Conservation (phyloP, 768 basidiomycete genomes). For the Tricholoma sp. region DNA sequence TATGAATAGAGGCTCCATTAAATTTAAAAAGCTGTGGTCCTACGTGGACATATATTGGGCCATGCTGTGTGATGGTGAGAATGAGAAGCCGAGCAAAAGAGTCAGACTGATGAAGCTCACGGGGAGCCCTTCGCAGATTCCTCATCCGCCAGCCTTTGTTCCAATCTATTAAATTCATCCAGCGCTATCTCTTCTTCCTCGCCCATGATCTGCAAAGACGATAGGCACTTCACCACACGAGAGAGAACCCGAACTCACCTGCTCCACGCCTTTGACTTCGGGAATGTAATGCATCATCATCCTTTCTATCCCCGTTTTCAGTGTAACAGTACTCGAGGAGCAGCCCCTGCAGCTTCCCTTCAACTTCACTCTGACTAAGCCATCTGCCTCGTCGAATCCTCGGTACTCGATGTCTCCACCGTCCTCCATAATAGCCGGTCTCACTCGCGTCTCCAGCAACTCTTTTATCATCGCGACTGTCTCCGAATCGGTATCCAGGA, state of each 20-base stretch:
- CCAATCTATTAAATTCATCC: slow-evolving; percentile 86
- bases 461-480: slow-evolving; percentile 99
- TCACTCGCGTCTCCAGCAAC: slow-evolving; percentile 86
- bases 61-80: slow-evolving; percentile 45
- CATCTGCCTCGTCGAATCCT: slow-evolving; percentile 77
- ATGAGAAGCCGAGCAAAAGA: neutral
- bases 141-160: slow-evolving; percentile 50
- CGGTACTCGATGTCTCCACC: slow-evolving; percentile 97
- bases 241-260: slow-evolving; percentile 42
- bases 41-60: slow-evolving; percentile 80
- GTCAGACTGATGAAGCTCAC: slow-evolving; percentile 32
- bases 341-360: slow-evolving; percentile 98
- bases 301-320: slow-evolving; percentile 95
- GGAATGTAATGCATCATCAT: slow-evolving; percentile 99
- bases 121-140: slow-evolving; percentile 44
- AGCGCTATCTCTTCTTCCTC: slow-evolving; percentile 85
- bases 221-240: slow-evolving; percentile 4
- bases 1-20: too few relatives aligned
- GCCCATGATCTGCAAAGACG: slow-evolving; percentile 65
- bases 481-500: slow-evolving; percentile 92
- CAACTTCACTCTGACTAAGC: slow-evolving; percentile 80
- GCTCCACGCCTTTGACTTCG: slow-evolving; percentile 87
- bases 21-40: neutral
- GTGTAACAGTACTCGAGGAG: slow-evolving; percentile 86
- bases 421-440: slow-evolving; percentile 98